These are phyloP conservation scores for Gardenia jasminoides DNA, from an alignment of 257 asterid species.

Conservation along the genomic window DNA sequence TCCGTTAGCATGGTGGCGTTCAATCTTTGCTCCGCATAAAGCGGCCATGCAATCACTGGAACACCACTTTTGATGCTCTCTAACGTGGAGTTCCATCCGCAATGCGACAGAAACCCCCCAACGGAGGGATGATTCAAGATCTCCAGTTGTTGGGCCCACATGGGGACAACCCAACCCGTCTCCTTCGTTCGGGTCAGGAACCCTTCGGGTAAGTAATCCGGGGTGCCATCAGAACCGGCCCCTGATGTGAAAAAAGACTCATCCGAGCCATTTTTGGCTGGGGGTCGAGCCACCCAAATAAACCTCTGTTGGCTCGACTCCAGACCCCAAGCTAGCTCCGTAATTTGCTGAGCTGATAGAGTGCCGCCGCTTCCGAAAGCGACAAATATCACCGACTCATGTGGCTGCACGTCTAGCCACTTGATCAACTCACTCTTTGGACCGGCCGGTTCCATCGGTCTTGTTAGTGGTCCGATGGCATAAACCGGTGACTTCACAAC, in stretches of 20 bases:
- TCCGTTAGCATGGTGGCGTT: constrained; percentile 56
- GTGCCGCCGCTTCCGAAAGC: constrained; percentile 74
- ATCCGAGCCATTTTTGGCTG: constrained; percentile 35
- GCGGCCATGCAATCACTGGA: constrained; percentile 75
- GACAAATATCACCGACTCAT: constrained; percentile 53
- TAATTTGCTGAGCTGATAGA: constrained; percentile 39
- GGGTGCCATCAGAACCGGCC: constrained; percentile 13
- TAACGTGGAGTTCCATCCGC: constrained; percentile 66
- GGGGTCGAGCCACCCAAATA: constrained; percentile 66
- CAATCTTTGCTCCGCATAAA: constrained; percentile 56
- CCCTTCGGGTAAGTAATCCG: constrained; percentile 44
- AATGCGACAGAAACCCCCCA: constrained; percentile 65
- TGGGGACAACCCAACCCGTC: constrained; percentile 30
- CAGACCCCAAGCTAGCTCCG: constrained; percentile 62
- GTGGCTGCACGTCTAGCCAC: constrained; percentile 61
- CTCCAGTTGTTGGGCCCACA: constrained; percentile 53
- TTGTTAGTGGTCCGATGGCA: constrained; percentile 56
- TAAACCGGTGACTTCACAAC: constrained; percentile 42
- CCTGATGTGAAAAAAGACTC: constrained; percentile 38
- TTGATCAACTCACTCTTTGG: constrained; percentile 3
- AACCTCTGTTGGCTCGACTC: constrained; percentile 57
- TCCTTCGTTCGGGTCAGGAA: constrained; percentile 31
- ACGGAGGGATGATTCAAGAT: constrained; percentile 44
- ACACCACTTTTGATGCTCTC: constrained; percentile 51
- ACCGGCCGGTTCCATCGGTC: constrained; percentile 25